These are phyloP conservation scores for Lithocarpus polystachyus DNA, from an alignment of 306 rosid species.

Conservation along the genomic window DNA sequence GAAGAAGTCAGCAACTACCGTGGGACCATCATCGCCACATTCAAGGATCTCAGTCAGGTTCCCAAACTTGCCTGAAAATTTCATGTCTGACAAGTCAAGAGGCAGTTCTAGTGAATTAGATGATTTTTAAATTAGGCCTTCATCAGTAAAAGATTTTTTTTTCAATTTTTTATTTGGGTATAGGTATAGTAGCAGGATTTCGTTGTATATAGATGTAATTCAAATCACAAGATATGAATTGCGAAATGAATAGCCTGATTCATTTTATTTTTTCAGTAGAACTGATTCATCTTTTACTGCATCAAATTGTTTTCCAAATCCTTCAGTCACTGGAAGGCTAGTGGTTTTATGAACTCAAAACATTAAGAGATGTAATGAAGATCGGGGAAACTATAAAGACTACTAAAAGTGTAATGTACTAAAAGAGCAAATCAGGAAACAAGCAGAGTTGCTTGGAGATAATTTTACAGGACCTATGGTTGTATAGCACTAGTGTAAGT, in stretches of 20 bases:
- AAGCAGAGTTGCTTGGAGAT: no score
- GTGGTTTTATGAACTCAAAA: background rate
- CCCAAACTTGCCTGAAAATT: conserved; percentile 42
- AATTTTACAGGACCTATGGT: no score
- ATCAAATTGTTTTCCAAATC: background rate
- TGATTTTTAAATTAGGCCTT: conserved; percentile 13
- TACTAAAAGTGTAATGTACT: background rate
- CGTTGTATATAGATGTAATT: background rate
- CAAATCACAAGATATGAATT: background rate
- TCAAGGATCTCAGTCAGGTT: conserved; percentile 30
- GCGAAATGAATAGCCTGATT: background rate
- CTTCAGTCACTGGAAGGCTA: background rate
- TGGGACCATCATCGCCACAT: conserved; percentile 29
- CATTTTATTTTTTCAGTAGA: no score
- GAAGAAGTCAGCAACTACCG: conserved; percentile 39
- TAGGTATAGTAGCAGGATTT: background rate
- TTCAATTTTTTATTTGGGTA: background rate
- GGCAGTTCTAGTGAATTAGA: conserved; percentile 40
- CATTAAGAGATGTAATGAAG: background rate
- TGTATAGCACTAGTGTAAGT: no score
- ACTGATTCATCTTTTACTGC: background rate
- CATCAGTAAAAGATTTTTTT: background rate
- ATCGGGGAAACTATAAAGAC: background rate
- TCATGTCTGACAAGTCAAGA: conserved; percentile 41
- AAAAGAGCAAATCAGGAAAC: background rate